Conservation (phyloP, 2,329 filamentous ascomycete species). For the Aspergillus clavatus region DNA sequence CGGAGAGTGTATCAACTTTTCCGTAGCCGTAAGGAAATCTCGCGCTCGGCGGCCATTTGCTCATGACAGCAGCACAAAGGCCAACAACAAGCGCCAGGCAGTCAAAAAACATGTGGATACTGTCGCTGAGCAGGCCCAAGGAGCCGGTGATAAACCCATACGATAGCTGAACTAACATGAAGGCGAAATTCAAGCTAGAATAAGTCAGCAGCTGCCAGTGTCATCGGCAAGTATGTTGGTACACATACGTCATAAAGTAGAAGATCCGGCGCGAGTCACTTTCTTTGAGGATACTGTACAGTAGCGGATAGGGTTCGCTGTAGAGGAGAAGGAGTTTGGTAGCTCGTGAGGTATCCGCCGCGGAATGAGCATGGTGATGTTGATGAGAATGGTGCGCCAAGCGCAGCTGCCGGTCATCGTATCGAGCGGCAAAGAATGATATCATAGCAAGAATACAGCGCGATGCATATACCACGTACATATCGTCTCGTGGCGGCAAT, state of each 20-base stretch:
- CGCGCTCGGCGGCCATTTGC: conserved; percentile 89
- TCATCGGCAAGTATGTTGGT: not conserved
- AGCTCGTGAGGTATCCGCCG: conserved; percentile 56
- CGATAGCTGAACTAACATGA: conserved; percentile 91
- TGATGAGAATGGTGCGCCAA: conserved; percentile 27
- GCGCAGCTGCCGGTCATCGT: conserved; percentile 29
- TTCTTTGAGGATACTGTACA: conserved; percentile 82
- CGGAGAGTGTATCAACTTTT: conserved; percentile 92
- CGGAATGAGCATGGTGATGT: conserved; percentile 33
- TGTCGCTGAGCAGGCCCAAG: conserved; percentile 90
- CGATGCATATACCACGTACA: conserved; percentile 24
- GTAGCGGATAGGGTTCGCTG: conserved; percentile 66
- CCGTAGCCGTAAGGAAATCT: conserved; percentile 93
- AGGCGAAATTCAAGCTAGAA: conserved; percentile 77
- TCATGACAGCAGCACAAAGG: conserved; percentile 85
- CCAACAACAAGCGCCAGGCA: conserved; percentile 89
- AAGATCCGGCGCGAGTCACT: conserved; percentile 93
- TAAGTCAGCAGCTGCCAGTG: conserved; percentile 15
- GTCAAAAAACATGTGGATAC: conserved; percentile 99
- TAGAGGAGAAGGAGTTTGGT: conserved; percentile 68
- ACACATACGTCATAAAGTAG: conserved; percentile 83
- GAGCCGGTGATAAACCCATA: conserved; percentile 94
- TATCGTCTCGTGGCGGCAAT: conserved; percentile 23
- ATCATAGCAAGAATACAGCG: conserved; percentile 24
- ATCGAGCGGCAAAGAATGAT: conserved; percentile 30